Percentiles rank a stretch among this genome's conserved stretches.
Conservation (phyloP, 108 stramenopile genomes). For the Cyclotella kingstonii region DNA sequence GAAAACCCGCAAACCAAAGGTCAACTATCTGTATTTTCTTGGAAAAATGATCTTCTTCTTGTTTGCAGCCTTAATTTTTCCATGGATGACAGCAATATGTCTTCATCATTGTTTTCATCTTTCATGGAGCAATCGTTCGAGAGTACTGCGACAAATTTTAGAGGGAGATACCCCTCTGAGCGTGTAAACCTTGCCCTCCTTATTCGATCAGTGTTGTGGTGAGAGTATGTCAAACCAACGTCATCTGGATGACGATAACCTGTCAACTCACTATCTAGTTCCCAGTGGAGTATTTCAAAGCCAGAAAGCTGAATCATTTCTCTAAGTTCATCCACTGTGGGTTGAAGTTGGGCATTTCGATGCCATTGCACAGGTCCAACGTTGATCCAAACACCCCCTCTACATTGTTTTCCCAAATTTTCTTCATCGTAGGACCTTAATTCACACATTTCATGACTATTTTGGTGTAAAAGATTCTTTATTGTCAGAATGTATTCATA, state of each 20-base stretch:
- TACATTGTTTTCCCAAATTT: neutral
- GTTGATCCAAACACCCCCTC: constrained; percentile 75
- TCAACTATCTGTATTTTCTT: neutral
- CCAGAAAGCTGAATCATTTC: constrained; percentile 53
- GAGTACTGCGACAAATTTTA: constrained; percentile 26
- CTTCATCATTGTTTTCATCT: neutral
- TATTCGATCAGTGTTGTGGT: neutral
- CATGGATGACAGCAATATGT: neutral
- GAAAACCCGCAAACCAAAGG: too few species aligned
- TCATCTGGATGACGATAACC: constrained; percentile 65
- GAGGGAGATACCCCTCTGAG: constrained; percentile 6
- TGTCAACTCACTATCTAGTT: constrained; percentile 51
- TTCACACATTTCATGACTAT: neutral
- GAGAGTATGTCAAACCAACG: constrained; percentile 3
- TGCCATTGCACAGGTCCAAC: constrained; percentile 89
- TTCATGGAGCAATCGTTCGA: constrained; percentile 1
- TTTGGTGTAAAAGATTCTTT: constrained; percentile 24
- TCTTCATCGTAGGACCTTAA: neutral
- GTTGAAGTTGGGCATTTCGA: constrained; percentile 58
- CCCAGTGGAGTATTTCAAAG: constrained; percentile 63
- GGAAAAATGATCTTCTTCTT: neutral
- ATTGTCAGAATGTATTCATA: constrained; percentile 69
- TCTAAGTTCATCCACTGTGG: constrained; percentile 66
- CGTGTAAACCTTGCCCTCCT: constrained; percentile 6
- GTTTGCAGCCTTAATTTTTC: constrained; percentile 7